Evolutionary conservation across 2,329 filamentous ascomycete genomes (phyloP).

Genomic region (Zymoseptoria ardabiliae): DNA sequence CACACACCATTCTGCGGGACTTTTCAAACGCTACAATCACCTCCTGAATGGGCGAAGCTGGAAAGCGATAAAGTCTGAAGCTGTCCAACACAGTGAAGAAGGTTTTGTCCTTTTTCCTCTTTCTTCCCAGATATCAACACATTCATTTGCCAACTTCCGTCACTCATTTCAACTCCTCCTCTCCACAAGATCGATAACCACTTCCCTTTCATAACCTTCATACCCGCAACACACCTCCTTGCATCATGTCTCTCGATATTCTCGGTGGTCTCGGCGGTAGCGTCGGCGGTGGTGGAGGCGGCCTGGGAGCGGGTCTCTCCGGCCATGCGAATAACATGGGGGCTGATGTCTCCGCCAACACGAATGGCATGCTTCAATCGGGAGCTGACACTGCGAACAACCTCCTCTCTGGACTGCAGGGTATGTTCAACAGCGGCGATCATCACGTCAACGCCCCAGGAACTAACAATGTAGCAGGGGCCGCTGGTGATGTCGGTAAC

Average conservation of each 20-base stretch:
- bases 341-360: not conserved
- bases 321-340: not conserved
- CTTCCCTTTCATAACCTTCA: not conserved
- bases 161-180: not conserved
- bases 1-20: not conserved
- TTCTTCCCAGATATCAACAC: not conserved
- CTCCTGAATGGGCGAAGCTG: not conserved
- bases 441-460: not conserved
- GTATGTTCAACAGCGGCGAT: not conserved
- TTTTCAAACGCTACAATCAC: no score
- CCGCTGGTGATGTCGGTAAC: not conserved
- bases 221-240: not conserved
- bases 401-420: not conserved
- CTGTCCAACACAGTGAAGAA: not conserved
- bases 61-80: not conserved
- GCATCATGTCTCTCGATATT: not conserved
- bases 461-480: not conserved
- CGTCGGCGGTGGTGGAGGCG: no score
- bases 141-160: not conserved
- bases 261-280: not conserved
- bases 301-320: no score
- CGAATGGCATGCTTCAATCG: not conserved
- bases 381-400: not conserved
- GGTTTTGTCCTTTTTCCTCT: not conserved
- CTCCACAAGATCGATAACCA: not conserved